Evolutionary conservation across 345 rosid genomes (phyloP).

Genomic region (Rhizophora mangle): DNA sequence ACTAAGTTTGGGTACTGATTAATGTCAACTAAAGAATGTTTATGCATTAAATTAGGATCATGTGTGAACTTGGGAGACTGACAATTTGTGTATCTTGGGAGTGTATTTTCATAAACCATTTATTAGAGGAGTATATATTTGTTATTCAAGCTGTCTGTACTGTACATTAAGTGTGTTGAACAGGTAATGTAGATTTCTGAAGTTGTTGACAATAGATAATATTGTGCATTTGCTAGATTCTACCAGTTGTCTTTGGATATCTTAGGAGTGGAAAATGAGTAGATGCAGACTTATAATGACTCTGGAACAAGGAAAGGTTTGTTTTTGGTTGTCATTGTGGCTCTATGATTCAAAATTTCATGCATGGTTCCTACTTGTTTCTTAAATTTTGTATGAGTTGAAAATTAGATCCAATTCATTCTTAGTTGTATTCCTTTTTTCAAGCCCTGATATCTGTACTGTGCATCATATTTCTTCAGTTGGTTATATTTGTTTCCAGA

Average conservation of each 20-base stretch:
- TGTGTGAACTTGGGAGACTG: no score
- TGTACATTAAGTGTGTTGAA: no score
- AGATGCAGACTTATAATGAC: neutral
- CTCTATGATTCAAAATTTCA: neutral
- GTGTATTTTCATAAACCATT: no score
- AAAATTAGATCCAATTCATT: neutral
- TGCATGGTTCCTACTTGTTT: neutral
- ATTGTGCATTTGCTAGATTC: no score
- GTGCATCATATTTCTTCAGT: conserved; percentile 2
- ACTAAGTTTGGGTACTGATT: no score
- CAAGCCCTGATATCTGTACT: conserved; percentile 2
- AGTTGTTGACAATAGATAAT: no score
- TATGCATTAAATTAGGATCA: no score
- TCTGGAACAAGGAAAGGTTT: neutral
- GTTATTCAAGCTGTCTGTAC: no score
- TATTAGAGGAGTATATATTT: no score
- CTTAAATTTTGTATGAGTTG: neutral
- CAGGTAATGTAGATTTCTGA: no score
- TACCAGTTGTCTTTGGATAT: neutral
- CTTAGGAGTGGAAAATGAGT: neutral
- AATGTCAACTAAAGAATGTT: no score
- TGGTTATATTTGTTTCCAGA: neutral
- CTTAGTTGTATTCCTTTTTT: neutral
- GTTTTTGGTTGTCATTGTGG: neutral
- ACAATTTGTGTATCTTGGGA: no score